phyloP scores from a whole-genome alignment of 345 rosid species.

The Leavenworthia alabamica region DNA sequence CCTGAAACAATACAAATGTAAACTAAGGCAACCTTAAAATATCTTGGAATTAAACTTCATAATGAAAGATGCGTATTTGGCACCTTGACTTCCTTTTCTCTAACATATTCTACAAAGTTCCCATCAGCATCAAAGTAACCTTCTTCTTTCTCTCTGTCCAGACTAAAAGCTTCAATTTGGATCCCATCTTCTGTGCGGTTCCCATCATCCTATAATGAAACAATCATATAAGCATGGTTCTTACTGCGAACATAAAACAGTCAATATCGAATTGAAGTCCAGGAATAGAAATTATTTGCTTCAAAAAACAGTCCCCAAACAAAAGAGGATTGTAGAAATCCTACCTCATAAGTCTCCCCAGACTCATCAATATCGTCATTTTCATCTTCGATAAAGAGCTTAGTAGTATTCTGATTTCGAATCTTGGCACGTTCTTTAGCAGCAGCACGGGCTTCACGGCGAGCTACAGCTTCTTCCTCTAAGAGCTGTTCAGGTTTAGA shows the following conservation, averaged over 20 bases:
- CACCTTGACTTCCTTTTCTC: slow-evolving; percentile 75
- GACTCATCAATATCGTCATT: slow-evolving; percentile 41
- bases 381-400: slow-evolving; percentile 48
- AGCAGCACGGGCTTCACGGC: slow-evolving; percentile 48
- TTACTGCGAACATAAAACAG: slow-evolving; percentile 6
- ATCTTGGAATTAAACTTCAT: neutral
- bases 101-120: slow-evolving; percentile 82
- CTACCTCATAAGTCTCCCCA: slow-evolving; percentile 70
- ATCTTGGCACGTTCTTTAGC: slow-evolving; percentile 72
- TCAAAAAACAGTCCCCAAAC: neutral
- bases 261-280: no score
- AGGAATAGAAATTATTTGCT: neutral
- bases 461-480: slow-evolving; percentile 35
- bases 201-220: slow-evolving; percentile 60
- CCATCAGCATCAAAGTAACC: slow-evolving; percentile 91
- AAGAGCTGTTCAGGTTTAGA: slow-evolving; percentile 47
- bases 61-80: neutral
- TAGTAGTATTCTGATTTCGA: slow-evolving; percentile 51
- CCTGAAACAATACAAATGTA: slow-evolving; percentile 46
- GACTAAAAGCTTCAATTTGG: slow-evolving; percentile 88
- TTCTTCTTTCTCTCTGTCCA: slow-evolving; percentile 87
- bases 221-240: slow-evolving; percentile 23
- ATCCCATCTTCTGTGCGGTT: slow-evolving; percentile 82
- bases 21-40: slow-evolving; percentile 18
- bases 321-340: neutral